These are phyloP conservation scores for Hordeum pubiflorum DNA, from an alignment of 202 grass and related monocot species.

Conservation along the genomic window DNA sequence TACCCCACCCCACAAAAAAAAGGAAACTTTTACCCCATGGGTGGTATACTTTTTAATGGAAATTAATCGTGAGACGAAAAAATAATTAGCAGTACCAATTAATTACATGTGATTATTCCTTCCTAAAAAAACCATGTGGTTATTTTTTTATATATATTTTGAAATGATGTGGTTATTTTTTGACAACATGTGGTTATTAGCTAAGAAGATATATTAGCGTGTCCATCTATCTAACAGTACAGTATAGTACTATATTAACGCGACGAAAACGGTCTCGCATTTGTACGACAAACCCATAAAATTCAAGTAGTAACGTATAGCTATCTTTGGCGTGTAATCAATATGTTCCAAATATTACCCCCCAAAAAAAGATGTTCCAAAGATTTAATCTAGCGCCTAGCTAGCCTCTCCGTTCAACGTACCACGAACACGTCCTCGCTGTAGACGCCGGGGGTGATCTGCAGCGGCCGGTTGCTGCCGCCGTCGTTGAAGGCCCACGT, in stretches of 20 bases:
- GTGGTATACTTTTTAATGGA: neutral
- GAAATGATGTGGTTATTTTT: too few relatives aligned
- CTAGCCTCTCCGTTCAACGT: neutral
- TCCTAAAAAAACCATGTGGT: too few relatives aligned
- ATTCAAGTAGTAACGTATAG: neutral
- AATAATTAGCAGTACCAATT: neutral
- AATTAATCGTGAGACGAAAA: neutral
- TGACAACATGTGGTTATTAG: neutral
- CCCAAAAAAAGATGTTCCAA: neutral
- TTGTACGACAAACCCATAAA: neutral
- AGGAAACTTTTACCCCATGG: too few relatives aligned
- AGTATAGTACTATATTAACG: too few relatives aligned
- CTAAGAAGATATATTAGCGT: neutral
- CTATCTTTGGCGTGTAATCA: constrained; percentile 1
- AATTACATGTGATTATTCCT: too few relatives aligned
- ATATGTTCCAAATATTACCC: neutral
- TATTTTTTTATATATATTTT: too few relatives aligned
- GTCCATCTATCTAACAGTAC: neutral
- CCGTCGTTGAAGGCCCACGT: constrained; percentile 89
- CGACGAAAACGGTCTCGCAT: neutral
- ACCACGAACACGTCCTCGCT: constrained; percentile 69
- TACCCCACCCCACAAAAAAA: too few relatives aligned
- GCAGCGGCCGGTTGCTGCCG: constrained; percentile 51
- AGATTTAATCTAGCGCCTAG: neutral
- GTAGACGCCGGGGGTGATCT: constrained; percentile 66